Percentiles rank a stretch among this genome's conserved stretches.
phyloP scores from a whole-genome alignment of 176 grass and related monocot species.

The Oryza longistaminata region DNA sequence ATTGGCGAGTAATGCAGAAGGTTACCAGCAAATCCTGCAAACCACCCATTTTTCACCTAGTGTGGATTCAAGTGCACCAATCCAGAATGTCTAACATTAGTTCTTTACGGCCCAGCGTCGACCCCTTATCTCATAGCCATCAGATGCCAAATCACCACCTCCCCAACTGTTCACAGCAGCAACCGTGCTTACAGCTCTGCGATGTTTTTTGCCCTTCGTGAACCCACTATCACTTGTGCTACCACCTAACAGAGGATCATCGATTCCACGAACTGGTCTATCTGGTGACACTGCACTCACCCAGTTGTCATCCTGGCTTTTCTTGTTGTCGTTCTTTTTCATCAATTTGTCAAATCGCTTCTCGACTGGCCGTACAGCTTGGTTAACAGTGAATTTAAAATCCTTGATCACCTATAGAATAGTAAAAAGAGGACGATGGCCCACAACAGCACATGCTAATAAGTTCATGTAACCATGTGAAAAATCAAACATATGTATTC shows the following conservation, averaged over 20 bases:
- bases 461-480: background rate
- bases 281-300: slow-evolving; percentile 59
- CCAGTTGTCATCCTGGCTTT: slow-evolving; percentile 78
- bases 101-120: slow-evolving; percentile 64
- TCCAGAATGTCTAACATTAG: background rate
- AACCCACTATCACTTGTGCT: slow-evolving; percentile 69
- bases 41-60: background rate
- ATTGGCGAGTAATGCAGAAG: slow-evolving; percentile 20
- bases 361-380: slow-evolving; percentile 84
- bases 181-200: slow-evolving; percentile 36
- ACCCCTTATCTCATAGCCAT: slow-evolving; percentile 61
- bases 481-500: slow-evolving; percentile 3
- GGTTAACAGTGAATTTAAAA: slow-evolving; percentile 91
- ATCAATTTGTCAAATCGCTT: slow-evolving; percentile 73
- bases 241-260: slow-evolving; percentile 81
- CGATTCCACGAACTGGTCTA: slow-evolving; percentile 67
- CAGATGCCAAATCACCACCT: slow-evolving; percentile 46
- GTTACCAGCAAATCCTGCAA: slow-evolving; percentile 5
- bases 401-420: slow-evolving; percentile 93
- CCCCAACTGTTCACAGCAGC: slow-evolving; percentile 39
- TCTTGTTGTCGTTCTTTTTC: slow-evolving; percentile 67
- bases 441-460: slow-evolving; percentile 5
- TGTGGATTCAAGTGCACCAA: too few species aligned
- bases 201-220: slow-evolving; percentile 60
- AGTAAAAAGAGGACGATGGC: background rate